These are phyloP conservation scores for Rhinocladiella similis DNA, from an alignment of 2,329 filamentous ascomycete genomes.

Conservation along the genomic window DNA sequence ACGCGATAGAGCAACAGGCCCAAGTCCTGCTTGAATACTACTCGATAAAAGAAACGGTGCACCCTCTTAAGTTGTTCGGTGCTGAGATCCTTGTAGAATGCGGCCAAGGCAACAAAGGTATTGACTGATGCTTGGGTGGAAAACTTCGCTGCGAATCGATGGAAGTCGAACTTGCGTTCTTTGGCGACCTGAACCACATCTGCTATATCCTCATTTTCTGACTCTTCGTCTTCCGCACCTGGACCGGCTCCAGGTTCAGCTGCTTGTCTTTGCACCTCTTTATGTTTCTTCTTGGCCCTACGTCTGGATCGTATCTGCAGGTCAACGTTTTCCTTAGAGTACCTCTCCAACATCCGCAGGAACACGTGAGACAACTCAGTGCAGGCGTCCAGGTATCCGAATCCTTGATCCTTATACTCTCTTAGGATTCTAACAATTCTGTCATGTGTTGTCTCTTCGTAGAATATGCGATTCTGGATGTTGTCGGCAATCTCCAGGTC, in stretches of 20 bases:
- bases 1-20: conserved; percentile 84
- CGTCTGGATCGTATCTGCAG: conserved; percentile 86
- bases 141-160: conserved; percentile 77
- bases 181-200: conserved; percentile 69
- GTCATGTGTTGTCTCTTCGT: conserved; percentile 93
- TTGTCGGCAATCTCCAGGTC: conserved; percentile 98
- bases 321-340: conserved; percentile 92
- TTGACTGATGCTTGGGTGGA: conserved; percentile 81
- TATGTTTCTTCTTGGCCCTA: conserved; percentile 71
- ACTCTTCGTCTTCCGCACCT: conserved; percentile 55
- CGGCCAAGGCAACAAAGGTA: conserved; percentile 79
- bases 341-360: conserved; percentile 84
- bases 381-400: conserved; percentile 87
- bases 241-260: conserved; percentile 44
- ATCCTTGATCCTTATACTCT: conserved; percentile 90
- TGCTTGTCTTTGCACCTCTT: conserved; percentile 53
- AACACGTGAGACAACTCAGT: conserved; percentile 93
- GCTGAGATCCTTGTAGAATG: conserved; percentile 77
- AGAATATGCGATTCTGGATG: conserved; percentile 95
- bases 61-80: conserved; percentile 81
- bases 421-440: conserved; percentile 75
- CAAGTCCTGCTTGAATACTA: conserved; percentile 93
- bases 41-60: conserved; percentile 90
- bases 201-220: conserved; percentile 72
- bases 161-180: conserved; percentile 94